A percentile compares a stretch with the other conserved stretches of the same genome.
These are phyloP conservation scores for Corymbia maculata DNA, from an alignment of 345 rosid species.

Conservation along the genomic window DNA sequence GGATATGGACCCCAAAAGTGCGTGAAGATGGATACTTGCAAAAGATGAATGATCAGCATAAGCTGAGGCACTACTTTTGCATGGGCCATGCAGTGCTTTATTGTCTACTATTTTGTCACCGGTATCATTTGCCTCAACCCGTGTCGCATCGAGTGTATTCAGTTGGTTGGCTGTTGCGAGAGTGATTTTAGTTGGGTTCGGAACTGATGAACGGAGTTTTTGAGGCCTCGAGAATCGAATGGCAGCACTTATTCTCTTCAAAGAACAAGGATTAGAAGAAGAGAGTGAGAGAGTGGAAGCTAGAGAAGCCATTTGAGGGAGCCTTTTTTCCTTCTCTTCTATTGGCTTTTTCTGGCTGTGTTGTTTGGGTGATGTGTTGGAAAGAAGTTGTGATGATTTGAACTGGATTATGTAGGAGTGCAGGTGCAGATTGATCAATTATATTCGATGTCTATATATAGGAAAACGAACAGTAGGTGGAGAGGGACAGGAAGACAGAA, in stretches of 20 bases:
- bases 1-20: constrained; percentile 40
- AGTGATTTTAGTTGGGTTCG: neutral
- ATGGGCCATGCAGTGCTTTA: neutral
- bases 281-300: neutral
- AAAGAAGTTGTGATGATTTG: neutral
- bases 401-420: neutral
- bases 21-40: constrained; percentile 20
- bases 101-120: neutral
- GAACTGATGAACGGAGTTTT: neutral
- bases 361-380: neutral
- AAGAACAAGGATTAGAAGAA: neutral
- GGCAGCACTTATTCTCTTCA: neutral
- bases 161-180: neutral
- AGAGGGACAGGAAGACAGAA: neutral
- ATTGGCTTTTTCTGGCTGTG: neutral
- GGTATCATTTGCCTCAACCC: neutral
- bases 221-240: neutral
- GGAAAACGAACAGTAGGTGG: neutral
- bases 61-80: neutral
- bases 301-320: neutral
- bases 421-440: neutral
- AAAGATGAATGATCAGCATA: neutral
- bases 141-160: neutral
- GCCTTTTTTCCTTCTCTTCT: neutral
- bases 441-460: neutral